Conservation (phyloP, 2,329 filamentous ascomycete genomes). For the Pseudogymnoascus sp. region DNA sequence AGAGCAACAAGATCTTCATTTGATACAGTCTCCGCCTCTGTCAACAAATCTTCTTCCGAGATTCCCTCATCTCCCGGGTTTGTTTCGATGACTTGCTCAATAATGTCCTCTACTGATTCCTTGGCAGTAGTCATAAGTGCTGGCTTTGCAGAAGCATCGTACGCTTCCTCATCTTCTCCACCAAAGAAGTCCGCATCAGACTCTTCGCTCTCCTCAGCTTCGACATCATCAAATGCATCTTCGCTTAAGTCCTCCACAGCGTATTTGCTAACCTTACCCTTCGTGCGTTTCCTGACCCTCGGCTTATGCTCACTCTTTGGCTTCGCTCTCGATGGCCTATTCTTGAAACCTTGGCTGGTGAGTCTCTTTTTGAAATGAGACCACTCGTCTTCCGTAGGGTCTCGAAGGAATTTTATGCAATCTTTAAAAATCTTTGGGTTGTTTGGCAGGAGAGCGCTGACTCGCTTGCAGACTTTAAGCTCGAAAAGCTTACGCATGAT, state of each 20-base stretch:
- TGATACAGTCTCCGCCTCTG: background rate
- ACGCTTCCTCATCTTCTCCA: background rate
- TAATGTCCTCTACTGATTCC: background rate
- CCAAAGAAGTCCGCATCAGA: slow-evolving; percentile 2
- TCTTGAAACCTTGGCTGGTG: slow-evolving; percentile 25
- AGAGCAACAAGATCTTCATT: background rate
- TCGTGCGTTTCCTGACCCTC: background rate
- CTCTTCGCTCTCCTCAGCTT: background rate
- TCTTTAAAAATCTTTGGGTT: slow-evolving; percentile 49
- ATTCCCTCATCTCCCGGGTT: slow-evolving; percentile 5
- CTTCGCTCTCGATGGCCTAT: slow-evolving; percentile 21
- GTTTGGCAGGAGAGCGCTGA: slow-evolving; percentile 41
- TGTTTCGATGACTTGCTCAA: background rate
- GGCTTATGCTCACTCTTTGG: slow-evolving; percentile 17
- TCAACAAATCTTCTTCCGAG: background rate
- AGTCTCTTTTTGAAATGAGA: slow-evolving; percentile 39
- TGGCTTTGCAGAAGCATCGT: background rate
- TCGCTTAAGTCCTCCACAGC: background rate
- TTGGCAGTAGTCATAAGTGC: background rate
- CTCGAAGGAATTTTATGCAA: slow-evolving; percentile 50
- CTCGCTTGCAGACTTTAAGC: slow-evolving; percentile 47
- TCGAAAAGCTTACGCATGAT: slow-evolving; percentile 49
- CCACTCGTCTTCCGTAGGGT: slow-evolving; percentile 50
- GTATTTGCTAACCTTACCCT: background rate
- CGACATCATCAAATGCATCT: background rate